A percentile compares a stretch with the other conserved stretches of the same genome.
Conservation (phyloP, 2,329 filamentous ascomycete genomes). For the Ophiostoma ulmi region DNA sequence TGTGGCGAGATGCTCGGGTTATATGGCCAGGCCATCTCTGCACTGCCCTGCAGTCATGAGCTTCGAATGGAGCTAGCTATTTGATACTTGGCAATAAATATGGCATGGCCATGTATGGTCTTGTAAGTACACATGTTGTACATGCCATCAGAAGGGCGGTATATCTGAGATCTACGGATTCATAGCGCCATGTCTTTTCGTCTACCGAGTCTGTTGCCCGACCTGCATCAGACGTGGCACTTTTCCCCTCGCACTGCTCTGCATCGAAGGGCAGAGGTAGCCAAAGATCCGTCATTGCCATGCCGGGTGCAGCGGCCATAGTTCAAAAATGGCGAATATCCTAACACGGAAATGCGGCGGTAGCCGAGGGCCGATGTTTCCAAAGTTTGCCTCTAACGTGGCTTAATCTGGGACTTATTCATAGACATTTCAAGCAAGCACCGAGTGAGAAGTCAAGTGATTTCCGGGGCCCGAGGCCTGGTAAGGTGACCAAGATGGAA, state of each 20-base stretch:
- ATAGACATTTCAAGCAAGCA: no score
- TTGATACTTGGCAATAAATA: neutral
- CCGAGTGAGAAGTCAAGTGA: no score
- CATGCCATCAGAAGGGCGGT: neutral
- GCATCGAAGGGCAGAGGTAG: neutral
- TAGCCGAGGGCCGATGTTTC: neutral
- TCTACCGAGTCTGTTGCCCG: neutral
- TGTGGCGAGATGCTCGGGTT: neutral
- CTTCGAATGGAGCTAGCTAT: slow-evolving; percentile 7
- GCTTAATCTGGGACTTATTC: neutral
- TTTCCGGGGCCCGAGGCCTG: no score
- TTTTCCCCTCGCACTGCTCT: neutral
- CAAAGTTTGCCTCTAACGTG: neutral
- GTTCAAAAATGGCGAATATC: neutral
- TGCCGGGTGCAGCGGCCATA: neutral
- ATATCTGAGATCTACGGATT: neutral
- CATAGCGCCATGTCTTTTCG: neutral
- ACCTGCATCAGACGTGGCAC: neutral
- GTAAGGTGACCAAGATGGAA: neutral
- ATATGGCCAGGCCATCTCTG: neutral
- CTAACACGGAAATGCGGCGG: neutral
- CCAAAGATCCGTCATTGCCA: neutral
- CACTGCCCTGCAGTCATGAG: neutral
- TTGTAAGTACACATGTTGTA: neutral
- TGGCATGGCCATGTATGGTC: neutral